Evolutionary conservation across 2,329 filamentous ascomycete species (phyloP).

Genomic region (Pseudocercospora ulei): DNA sequence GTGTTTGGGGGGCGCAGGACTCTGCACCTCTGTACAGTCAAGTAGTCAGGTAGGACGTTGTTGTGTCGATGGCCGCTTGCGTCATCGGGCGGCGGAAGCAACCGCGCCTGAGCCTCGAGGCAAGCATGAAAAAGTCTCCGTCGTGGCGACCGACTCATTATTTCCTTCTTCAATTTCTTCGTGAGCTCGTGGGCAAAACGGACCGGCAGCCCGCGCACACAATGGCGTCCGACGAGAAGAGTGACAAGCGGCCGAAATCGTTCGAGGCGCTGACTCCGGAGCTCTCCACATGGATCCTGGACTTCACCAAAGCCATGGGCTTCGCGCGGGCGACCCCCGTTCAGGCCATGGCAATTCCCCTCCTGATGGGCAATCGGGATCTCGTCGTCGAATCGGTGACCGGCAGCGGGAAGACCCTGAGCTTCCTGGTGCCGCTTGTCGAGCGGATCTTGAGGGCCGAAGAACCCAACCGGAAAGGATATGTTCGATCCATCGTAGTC

Average conservation of each 20-base stretch:
- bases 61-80: too few species aligned
- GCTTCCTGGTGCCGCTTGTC: slow-evolving; percentile 74
- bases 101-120: too few species aligned
- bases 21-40: too few species aligned
- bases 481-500: slow-evolving; percentile 82
- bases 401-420: slow-evolving; percentile 79
- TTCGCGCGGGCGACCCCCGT: slow-evolving; percentile 85
- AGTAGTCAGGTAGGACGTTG: too few species aligned
- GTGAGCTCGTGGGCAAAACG: too few species aligned
- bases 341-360: slow-evolving; percentile 81
- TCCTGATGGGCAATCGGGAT: slow-evolving; percentile 83
- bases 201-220: too few species aligned
- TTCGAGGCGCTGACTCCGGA: slow-evolving; percentile 63
- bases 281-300: slow-evolving; percentile 72
- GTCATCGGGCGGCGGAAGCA: too few species aligned
- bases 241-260: slow-evolving; percentile 39
- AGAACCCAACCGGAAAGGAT: slow-evolving; percentile 76
- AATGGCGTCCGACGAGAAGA: slow-evolving; percentile 21
- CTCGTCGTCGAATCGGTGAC: slow-evolving; percentile 88
- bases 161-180: too few species aligned
- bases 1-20: too few species aligned
- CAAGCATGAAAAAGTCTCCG: too few species aligned
- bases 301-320: slow-evolving; percentile 73
- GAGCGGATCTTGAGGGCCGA: slow-evolving; percentile 71
- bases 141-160: too few species aligned